These are phyloP conservation scores for Silene conica DNA, from an alignment of 148 eudicot genomes.

Conservation along the genomic window DNA sequence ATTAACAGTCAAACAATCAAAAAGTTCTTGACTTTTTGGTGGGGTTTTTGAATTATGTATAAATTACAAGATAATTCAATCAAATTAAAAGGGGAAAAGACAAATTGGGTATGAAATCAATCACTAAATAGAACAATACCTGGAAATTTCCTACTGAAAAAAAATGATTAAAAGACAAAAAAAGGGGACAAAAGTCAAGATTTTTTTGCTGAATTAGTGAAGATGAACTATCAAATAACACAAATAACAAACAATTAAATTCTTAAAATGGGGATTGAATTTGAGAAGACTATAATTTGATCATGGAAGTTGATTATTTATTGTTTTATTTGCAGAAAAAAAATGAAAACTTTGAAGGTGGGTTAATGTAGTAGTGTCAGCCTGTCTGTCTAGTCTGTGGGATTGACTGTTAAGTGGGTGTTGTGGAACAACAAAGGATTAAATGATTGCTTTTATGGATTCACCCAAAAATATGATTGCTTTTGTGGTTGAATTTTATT, in stretches of 20 bases:
- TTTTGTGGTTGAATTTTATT: background rate
- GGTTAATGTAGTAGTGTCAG: background rate
- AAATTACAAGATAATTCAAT: slow-evolving; percentile 10
- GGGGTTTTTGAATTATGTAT: slow-evolving; percentile 13
- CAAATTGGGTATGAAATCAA: background rate
- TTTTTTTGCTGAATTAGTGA: slow-evolving; percentile 2
- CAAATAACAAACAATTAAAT: background rate
- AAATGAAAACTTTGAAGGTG: slow-evolving; percentile 7
- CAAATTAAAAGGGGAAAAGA: background rate
- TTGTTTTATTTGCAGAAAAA: background rate
- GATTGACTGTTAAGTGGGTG: background rate
- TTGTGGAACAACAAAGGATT: background rate
- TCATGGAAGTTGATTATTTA: slow-evolving; percentile 16
- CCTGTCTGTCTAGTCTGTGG: slow-evolving; percentile 2
- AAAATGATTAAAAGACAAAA: background rate
- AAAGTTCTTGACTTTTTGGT: slow-evolving; percentile 18
- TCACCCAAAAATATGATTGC: slow-evolving; percentile 1
- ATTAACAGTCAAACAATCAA: background rate
- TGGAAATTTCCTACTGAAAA: slow-evolving; percentile 19
- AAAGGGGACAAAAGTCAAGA: slow-evolving; percentile 11
- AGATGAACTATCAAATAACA: slow-evolving; percentile 4
- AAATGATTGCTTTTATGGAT: background rate
- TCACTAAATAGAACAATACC: slow-evolving; percentile 4
- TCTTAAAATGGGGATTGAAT: background rate
- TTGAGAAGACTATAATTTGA: background rate